Percentiles rank a stretch among this genome's conserved stretches.
Conservation (phyloP, 768 basidiomycete species). For the Astraeus odoratus region DNA sequence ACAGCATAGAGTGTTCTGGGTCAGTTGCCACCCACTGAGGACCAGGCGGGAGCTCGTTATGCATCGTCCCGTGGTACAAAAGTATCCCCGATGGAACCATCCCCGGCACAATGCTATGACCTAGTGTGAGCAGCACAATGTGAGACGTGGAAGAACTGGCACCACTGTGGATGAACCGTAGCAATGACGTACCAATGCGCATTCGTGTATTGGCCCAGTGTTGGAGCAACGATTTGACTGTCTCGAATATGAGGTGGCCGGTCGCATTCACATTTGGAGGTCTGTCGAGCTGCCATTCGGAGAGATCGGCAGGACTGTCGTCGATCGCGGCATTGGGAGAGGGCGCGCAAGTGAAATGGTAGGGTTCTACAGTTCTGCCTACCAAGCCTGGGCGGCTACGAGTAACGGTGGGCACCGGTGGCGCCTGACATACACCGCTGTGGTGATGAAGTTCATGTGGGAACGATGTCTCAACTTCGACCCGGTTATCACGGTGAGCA, state of each 20-base stretch:
- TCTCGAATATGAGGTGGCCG: slow-evolving; percentile 29
- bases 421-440: too few relatives aligned
- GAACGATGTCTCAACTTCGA: too few relatives aligned
- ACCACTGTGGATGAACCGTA: too few relatives aligned
- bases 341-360: too few relatives aligned
- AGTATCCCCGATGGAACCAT: slow-evolving; percentile 23
- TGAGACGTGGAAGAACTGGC: background rate
- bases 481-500: too few relatives aligned
- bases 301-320: too few relatives aligned
- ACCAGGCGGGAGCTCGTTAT: slow-evolving; percentile 16
- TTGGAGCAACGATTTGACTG: slow-evolving; percentile 29
- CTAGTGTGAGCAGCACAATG: slow-evolving; percentile 1
- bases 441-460: too few relatives aligned
- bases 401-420: too few relatives aligned
- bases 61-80: slow-evolving; percentile 26
- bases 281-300: too few relatives aligned
- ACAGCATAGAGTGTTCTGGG: slow-evolving; percentile 32
- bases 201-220: slow-evolving; percentile 33
- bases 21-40: slow-evolving; percentile 31
- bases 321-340: too few relatives aligned
- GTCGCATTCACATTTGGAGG: slow-evolving; percentile 24
- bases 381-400: too few relatives aligned
- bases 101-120: slow-evolving; percentile 28
- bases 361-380: too few relatives aligned
- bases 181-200: slow-evolving; percentile 28